Conservation (phyloP, 106 monocot species). For the Apostasia ramifera region DNA sequence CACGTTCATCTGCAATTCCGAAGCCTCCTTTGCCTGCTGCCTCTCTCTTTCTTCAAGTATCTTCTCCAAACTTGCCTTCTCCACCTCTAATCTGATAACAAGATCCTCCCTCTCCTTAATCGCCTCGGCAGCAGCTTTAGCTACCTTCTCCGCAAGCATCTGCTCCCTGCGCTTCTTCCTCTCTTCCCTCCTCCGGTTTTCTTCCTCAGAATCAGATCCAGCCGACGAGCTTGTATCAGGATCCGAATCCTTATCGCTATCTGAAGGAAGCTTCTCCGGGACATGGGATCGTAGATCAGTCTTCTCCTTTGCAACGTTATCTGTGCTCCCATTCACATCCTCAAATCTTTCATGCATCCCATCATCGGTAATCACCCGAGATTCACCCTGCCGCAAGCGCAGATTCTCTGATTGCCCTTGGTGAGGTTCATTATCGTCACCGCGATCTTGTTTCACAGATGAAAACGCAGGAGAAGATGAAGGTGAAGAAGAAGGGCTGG, state of each 20-base stretch:
- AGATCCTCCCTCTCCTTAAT: slow-evolving; percentile 69
- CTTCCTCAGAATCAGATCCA: slow-evolving; percentile 60
- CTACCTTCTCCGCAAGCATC: slow-evolving; percentile 36
- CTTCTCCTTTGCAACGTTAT: background rate
- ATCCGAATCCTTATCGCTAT: slow-evolving; percentile 8
- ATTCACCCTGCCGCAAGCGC: background rate
- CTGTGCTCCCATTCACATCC: background rate
- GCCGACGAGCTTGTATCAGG: background rate
- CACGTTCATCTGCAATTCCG: slow-evolving; percentile 73
- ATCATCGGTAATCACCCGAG: background rate
- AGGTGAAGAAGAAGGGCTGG: background rate
- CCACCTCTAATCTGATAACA: slow-evolving; percentile 60
- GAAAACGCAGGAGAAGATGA: background rate
- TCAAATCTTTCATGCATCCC: background rate
- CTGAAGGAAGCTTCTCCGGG: slow-evolving; percentile 2
- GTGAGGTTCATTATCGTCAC: background rate
- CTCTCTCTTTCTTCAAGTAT: slow-evolving; percentile 58
- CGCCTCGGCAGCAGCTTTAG: slow-evolving; percentile 44
- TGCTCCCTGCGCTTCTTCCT: slow-evolving; percentile 60
- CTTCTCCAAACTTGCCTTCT: slow-evolving; percentile 70
- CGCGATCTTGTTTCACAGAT: background rate
- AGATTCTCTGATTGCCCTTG: background rate
- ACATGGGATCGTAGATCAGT: background rate
- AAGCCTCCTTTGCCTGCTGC: slow-evolving; percentile 79
- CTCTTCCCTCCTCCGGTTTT: slow-evolving; percentile 44